phyloP scores from a whole-genome alignment of 345 rosid species.

The Stellera chamaejasme region DNA sequence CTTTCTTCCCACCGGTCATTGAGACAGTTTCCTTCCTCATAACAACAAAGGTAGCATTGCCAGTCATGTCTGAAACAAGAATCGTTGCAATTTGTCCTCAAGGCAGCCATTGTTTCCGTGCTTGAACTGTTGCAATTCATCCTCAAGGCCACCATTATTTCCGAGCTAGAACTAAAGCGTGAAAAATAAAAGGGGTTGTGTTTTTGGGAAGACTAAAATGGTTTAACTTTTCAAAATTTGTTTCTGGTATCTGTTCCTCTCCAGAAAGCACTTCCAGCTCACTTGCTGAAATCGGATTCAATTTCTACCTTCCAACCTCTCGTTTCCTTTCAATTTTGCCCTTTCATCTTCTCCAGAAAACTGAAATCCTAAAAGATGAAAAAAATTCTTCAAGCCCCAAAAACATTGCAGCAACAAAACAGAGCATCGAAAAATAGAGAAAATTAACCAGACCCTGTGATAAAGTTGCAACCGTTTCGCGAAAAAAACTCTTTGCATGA shows the following conservation, averaged over 20 bases:
- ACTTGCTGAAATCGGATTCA: constrained; percentile 53
- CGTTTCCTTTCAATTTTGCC: constrained; percentile 4
- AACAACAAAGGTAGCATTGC: not conserved
- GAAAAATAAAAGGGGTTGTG: not conserved
- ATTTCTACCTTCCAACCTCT: constrained; percentile 11
- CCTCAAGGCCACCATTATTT: not conserved
- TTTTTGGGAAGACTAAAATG: not conserved
- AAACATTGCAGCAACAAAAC: constrained; percentile 1
- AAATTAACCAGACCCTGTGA: not conserved
- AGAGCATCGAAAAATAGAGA: not conserved
- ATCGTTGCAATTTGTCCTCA: no score
- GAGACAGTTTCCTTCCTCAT: no score
- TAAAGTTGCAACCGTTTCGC: not conserved
- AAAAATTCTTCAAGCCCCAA: constrained; percentile 1
- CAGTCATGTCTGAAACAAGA: no score
- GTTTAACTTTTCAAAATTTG: not conserved
- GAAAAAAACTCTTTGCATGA: constrained; percentile 11
- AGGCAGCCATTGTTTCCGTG: no score
- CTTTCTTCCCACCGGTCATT: no score
- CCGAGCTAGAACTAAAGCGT: not conserved
- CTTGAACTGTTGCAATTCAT: no score
- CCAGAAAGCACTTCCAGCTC: constrained; percentile 22
- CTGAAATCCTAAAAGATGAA: not conserved
- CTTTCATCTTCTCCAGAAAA: constrained; percentile 19
- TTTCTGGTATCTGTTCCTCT: constrained; percentile 11